Percentiles rank a stretch among this genome's conserved stretches.
Evolutionary conservation across 768 basidiomycete genomes (phyloP).

Genomic region (Suillus bovinus): DNA sequence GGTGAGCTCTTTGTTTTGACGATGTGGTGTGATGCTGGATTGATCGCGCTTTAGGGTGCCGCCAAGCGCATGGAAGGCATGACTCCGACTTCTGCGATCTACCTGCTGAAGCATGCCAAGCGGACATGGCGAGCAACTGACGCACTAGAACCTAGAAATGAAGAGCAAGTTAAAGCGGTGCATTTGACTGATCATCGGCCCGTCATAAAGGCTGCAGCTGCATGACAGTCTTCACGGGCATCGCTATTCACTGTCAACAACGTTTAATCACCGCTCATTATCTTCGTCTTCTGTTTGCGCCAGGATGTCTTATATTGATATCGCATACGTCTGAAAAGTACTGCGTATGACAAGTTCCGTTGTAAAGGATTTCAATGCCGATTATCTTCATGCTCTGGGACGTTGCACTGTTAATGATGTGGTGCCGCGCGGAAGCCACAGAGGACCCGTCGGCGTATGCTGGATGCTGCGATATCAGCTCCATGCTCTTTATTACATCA

Average conservation of each 20-base stretch:
- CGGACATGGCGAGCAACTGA: slow-evolving; percentile 29
- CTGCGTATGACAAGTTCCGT: neutral
- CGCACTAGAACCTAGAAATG: neutral
- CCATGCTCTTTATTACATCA: too few species aligned
- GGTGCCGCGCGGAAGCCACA: too few species aligned
- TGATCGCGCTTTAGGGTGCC: slow-evolving; percentile 58
- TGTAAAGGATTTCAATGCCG: neutral
- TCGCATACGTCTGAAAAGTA: neutral
- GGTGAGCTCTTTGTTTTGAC: slow-evolving; percentile 37
- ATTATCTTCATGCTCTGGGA: neutral
- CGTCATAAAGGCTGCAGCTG: neutral
- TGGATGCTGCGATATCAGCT: too few species aligned
- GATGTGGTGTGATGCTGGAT: slow-evolving; percentile 1
- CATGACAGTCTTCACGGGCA: neutral
- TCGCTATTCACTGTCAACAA: neutral
- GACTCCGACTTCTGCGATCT: slow-evolving; percentile 77
- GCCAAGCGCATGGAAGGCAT: slow-evolving; percentile 94
- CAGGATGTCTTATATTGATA: neutral
- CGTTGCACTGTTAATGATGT: neutral
- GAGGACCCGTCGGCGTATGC: neutral
- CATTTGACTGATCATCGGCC: neutral
- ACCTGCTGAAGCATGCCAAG: slow-evolving; percentile 63
- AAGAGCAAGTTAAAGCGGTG: neutral
- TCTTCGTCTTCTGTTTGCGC: neutral
- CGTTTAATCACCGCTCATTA: neutral